A percentile compares a stretch with the other conserved stretches of the same genome.
Evolutionary conservation across 2,329 filamentous ascomycete species (phyloP).

Genomic region (Bipolaris bicolor): DNA sequence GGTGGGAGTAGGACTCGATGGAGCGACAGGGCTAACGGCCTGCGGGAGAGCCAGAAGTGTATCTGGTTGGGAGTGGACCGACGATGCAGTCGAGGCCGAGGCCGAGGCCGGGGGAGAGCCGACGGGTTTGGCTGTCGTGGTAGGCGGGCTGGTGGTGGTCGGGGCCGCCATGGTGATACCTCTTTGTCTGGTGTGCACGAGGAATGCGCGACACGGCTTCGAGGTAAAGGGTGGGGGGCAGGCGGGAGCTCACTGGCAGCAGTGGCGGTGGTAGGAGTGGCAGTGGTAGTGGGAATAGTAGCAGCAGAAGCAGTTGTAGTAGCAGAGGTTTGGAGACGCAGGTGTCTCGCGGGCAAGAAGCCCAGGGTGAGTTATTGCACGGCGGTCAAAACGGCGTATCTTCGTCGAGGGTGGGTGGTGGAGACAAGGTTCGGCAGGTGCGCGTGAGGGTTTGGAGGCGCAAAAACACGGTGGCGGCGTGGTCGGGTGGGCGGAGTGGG

Average conservation of each 20-base stretch:
- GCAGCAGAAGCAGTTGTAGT: neutral
- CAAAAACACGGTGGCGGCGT: conserved; percentile 40
- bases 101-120: conserved; percentile 43
- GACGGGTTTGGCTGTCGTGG: conserved; percentile 34
- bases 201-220: conserved; percentile 19
- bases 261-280: neutral
- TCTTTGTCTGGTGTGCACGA: conserved; percentile 11
- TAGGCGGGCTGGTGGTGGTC: conserved; percentile 35
- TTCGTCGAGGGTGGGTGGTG: conserved; percentile 35
- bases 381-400: conserved; percentile 47
- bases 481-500: conserved; percentile 3
- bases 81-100: conserved; percentile 48
- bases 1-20: conserved; percentile 5
- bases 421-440: conserved; percentile 42
- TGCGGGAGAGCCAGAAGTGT: conserved; percentile 36
- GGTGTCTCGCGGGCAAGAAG: conserved; percentile 50
- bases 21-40: conserved; percentile 15
- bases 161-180: conserved; percentile 43
- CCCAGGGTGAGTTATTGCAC: conserved; percentile 45
- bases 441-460: conserved; percentile 34
- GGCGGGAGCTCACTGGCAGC: conserved; percentile 16
- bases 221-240: conserved; percentile 14
- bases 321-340: conserved; percentile 39
- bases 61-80: conserved; percentile 47
- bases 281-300: neutral